Conservation (phyloP, 2,329 filamentous ascomycete species). For the Ambrosiella cleistominuta region DNA sequence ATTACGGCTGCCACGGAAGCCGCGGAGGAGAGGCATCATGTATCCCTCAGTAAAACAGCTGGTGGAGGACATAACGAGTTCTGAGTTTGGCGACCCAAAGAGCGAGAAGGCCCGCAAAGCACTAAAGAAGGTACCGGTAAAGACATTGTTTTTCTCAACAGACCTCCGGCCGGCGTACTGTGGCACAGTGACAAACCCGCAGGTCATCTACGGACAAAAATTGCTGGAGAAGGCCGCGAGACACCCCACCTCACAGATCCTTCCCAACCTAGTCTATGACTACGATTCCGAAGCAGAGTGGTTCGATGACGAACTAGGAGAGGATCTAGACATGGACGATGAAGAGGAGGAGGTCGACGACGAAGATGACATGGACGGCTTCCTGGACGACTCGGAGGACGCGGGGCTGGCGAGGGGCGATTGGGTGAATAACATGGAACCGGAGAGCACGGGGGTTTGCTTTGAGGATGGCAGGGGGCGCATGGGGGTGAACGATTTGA, state of each 20-base stretch:
- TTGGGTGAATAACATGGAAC: constrained; percentile 54
- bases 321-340: constrained; percentile 52
- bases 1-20: constrained; percentile 27
- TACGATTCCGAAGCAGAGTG: constrained; percentile 79
- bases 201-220: constrained; percentile 25
- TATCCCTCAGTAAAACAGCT: constrained; percentile 42
- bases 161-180: constrained; percentile 54
- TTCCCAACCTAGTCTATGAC: constrained; percentile 53
- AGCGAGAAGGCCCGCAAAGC: constrained; percentile 21
- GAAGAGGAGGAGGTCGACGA: constrained; percentile 53
- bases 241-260: constrained; percentile 33
- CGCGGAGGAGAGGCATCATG: constrained; percentile 27
- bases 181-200: constrained; percentile 51
- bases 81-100: constrained; percentile 18
- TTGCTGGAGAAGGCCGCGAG: constrained; percentile 35
- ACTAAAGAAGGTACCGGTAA: constrained; percentile 41
- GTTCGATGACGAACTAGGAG: constrained; percentile 54
- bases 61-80: constrained; percentile 30
- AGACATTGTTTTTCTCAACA: constrained; percentile 42
- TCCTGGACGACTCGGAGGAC: constrained; percentile 76
- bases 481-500: constrained; percentile 30
- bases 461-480: constrained; percentile 49
- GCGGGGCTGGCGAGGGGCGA: constrained; percentile 30
- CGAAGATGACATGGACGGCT: constrained; percentile 76
- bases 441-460: constrained; percentile 62